phyloP scores from a whole-genome alignment of 2,329 filamentous ascomycete species.

The Cytospora leucostoma region DNA sequence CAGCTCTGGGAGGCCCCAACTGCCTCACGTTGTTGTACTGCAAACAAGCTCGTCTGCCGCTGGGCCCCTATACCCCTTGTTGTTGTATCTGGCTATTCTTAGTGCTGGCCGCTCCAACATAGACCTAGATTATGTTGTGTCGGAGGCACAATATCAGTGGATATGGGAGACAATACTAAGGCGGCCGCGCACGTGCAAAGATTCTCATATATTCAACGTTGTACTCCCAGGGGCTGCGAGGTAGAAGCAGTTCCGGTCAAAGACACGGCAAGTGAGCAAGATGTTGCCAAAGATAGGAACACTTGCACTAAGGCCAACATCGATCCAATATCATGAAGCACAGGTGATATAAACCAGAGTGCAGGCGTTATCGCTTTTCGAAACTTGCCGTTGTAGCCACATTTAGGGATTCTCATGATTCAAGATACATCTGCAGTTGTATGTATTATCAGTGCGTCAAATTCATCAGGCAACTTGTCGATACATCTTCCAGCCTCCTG shows the following conservation, averaged over 20 bases:
- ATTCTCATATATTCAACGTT: not conserved
- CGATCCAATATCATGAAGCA: not conserved
- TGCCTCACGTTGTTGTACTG: too few species aligned
- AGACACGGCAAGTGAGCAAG: conserved; percentile 3
- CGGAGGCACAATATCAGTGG: conserved; percentile 9
- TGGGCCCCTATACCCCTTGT: not conserved
- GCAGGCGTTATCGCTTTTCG: not conserved
- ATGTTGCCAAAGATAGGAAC: not conserved
- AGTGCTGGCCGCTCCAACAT: not conserved
- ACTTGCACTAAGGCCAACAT: not conserved
- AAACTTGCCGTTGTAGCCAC: not conserved
- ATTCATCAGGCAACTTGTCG: not conserved
- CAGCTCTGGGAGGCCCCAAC: too few species aligned
- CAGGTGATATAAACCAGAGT: not conserved
- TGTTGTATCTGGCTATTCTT: not conserved
- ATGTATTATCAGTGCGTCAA: not conserved
- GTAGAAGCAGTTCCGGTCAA: not conserved
- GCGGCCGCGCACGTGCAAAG: not conserved
- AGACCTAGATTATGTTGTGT: not conserved
- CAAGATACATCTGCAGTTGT: not conserved
- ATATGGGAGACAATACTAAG: conserved; percentile 22
- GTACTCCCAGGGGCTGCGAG: too few species aligned
- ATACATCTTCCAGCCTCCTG: not conserved
- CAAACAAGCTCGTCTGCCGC: too few species aligned
- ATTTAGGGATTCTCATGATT: not conserved